Conservation (phyloP, 2,329 filamentous ascomycete species). For the Verticillium dahliae region DNA sequence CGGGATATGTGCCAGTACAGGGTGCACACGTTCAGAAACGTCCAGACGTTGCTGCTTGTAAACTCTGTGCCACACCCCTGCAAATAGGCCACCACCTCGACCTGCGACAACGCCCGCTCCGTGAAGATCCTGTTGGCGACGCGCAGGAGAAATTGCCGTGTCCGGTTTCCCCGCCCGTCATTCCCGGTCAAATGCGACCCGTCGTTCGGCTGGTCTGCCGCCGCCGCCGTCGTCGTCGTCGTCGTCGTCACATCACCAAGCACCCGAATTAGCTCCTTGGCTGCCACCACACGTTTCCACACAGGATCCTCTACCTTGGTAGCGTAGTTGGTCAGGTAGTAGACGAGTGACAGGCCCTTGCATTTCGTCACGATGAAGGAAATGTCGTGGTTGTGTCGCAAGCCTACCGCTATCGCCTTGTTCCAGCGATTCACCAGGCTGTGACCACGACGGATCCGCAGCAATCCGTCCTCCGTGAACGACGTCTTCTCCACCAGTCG, state of each 20-base stretch:
- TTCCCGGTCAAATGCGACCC: background rate
- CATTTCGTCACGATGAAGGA: background rate
- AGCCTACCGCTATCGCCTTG: constrained; percentile 6
- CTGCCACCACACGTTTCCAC: background rate
- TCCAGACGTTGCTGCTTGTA: constrained; percentile 2
- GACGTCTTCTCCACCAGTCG: background rate
- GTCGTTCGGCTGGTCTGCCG: background rate
- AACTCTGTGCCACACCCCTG: constrained; percentile 6
- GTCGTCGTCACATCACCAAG: too few species aligned
- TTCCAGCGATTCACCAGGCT: constrained; percentile 7
- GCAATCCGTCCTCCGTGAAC: constrained; percentile 3
- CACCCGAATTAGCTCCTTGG: background rate
- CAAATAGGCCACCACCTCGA: constrained; percentile 5
- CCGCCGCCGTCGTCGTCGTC: background rate
- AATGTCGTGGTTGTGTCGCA: constrained; percentile 4
- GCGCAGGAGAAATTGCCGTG: constrained; percentile 5
- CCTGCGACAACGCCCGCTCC: constrained; percentile 5
- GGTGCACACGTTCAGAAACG: constrained; percentile 1
- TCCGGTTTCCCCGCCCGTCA: background rate
- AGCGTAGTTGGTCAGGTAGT: background rate
- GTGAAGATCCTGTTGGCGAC: constrained; percentile 8
- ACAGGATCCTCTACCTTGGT: background rate
- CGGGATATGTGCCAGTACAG: constrained; percentile 6
- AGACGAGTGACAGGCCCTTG: background rate
- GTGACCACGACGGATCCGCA: constrained; percentile 1